Percentiles rank a stretch among this genome's conserved stretches.
Conservation (phyloP, 352 stramenopile species). For the Globisporangium emineosum region DNA sequence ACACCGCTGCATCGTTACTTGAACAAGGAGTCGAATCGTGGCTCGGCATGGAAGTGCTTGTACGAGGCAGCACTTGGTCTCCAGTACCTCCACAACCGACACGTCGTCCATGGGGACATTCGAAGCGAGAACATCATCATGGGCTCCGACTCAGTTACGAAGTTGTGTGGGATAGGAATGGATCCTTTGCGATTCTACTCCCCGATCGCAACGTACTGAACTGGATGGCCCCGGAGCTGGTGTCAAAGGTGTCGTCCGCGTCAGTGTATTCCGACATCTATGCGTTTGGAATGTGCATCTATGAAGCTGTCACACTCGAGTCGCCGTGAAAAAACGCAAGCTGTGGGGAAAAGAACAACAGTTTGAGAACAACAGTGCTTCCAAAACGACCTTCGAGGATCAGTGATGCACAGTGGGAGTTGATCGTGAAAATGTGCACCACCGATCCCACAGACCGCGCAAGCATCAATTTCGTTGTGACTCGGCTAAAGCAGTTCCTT, state of each 20-base stretch:
- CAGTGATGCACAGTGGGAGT: not conserved
- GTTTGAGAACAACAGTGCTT: no score
- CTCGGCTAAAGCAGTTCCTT: not conserved
- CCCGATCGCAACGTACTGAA: not conserved
- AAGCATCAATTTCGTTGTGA: not conserved
- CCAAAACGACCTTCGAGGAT: not conserved
- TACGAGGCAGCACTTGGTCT: not conserved
- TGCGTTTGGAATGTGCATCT: not conserved
- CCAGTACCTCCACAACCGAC: not conserved
- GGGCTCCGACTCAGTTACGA: not conserved
- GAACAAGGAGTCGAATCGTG: not conserved
- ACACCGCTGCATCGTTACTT: not conserved
- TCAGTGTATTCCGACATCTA: not conserved
- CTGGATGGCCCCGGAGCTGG: not conserved
- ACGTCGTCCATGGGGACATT: not conserved
- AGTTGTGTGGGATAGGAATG: not conserved
- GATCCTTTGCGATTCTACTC: not conserved
- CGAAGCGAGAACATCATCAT: not conserved
- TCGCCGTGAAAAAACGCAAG: not conserved
- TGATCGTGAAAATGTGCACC: not conserved
- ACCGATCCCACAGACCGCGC: not conserved
- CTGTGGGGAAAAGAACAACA: no score
- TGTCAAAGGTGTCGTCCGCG: no score
- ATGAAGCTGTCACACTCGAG: not conserved
- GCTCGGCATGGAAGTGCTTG: not conserved